A percentile compares a stretch with the other conserved stretches of the same genome.
These are phyloP conservation scores for Pyrenophora teres DNA, from an alignment of 2,329 filamentous ascomycete genomes.

Conservation along the genomic window DNA sequence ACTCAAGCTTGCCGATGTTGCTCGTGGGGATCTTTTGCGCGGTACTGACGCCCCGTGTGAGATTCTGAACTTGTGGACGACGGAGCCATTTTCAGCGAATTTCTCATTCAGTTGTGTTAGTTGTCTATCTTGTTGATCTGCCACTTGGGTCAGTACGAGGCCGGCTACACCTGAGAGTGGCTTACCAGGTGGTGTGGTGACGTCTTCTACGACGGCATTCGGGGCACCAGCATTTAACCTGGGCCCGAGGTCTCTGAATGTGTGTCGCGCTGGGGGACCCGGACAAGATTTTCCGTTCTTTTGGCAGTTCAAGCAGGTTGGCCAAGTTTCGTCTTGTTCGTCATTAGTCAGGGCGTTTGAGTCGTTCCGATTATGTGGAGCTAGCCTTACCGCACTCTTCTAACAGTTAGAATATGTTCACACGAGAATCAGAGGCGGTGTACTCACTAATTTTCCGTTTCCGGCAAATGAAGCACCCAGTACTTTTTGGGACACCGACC, in stretches of 20 bases:
- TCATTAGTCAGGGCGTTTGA: constrained; percentile 14
- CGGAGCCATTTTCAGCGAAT: constrained; percentile 33
- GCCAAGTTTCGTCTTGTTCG: constrained; percentile 43
- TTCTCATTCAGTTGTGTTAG: constrained; percentile 35
- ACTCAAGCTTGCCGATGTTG: constrained; percentile 17
- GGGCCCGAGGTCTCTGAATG: constrained; percentile 38
- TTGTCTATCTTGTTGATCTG: constrained; percentile 20
- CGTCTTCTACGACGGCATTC: background rate
- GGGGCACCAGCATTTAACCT: constrained; percentile 14
- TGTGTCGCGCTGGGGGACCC: constrained; percentile 41
- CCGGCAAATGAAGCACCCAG: constrained; percentile 40
- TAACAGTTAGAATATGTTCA: constrained; percentile 12
- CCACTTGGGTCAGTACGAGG: background rate
- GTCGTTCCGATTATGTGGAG: constrained; percentile 3
- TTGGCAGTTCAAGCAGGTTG: constrained; percentile 40
- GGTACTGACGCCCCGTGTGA: constrained; percentile 12
- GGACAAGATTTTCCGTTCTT: constrained; percentile 43
- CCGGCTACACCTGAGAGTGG: background rate
- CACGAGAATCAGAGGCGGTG: background rate
- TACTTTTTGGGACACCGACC: constrained; percentile 45
- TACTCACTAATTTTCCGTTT: constrained; percentile 43
- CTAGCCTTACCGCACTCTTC: constrained; percentile 26
- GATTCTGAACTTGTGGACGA: constrained; percentile 37
- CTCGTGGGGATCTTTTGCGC: constrained; percentile 14
- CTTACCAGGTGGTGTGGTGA: constrained; percentile 6